Base-by-base conservation (phyloP, 345 rosid genomes). In the Abelmoschus esculentus region DNA sequence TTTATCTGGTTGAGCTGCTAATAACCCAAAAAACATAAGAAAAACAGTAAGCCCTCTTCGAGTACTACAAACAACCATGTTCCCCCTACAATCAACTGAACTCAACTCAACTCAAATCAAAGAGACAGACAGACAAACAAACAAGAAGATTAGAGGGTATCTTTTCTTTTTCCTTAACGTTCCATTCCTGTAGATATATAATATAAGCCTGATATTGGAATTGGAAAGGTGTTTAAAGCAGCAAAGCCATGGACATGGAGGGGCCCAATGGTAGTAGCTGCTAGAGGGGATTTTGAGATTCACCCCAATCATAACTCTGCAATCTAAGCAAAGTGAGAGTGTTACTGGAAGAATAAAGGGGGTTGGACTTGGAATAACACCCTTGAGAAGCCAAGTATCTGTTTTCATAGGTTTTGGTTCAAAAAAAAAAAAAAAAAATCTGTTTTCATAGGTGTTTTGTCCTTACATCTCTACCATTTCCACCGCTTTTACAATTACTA, bases 251-350 rank as follows among this genome's bases (percentile, higher is more conserved):
- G 77, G 78, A 78, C 84, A 82, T 47, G 77, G 78, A 79, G 88
- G 90, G 85, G 56, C 86, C 91, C 81, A 73, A 66, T 7, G 74
- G 57, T 13, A 74, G 58, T 64, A 66, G 28, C 28, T 53, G 28
- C 72, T 72, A 42, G 50, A 64, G 75, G 79, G 83, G 79, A 59
- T 77, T 87, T 79, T 68, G 61, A 79, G 85, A 84, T 86, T 82
- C 60, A 56, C 77, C 81, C 34, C 11, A 83, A 81, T 82, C 77
- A 80, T 80, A 74, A 80, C 81, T 80, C 83, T 79, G 83, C 76
- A 72, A 72, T 89, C 70, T 76, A 82, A 84, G 84, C 84, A 86
- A 80, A 70, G 76, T 83, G 81, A 88, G 87, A 86, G 87, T 88
- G 89, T 47, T 14, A 0, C 17, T 47, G 52, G 52, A 47, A 47